A percentile compares a stretch with the other conserved stretches of the same genome.
These are phyloP conservation scores for Pseudocercospora musae DNA, from an alignment of 2,329 filamentous ascomycete genomes.

Conservation along the genomic window DNA sequence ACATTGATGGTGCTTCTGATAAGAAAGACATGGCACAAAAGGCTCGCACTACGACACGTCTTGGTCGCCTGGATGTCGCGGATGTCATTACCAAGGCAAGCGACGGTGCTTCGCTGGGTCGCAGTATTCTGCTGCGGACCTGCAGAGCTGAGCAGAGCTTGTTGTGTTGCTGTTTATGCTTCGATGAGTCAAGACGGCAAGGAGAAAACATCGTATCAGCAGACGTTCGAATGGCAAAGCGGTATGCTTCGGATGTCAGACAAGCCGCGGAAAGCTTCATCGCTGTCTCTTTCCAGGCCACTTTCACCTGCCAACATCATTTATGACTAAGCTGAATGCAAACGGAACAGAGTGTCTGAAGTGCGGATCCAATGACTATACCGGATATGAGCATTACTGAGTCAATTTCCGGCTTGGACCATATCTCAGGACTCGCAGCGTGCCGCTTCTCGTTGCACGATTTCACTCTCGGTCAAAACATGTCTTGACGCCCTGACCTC, in stretches of 20 bases:
- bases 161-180: background rate
- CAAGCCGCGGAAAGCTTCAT: background rate
- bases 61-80: slow-evolving; percentile 9
- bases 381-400: no score
- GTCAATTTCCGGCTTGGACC: no score
- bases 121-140: no score
- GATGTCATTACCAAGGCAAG: background rate
- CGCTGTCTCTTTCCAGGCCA: background rate
- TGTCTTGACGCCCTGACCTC: no score
- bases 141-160: background rate
- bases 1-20: no score
- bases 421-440: no score
- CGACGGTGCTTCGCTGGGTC: background rate
- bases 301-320: background rate
- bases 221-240: background rate
- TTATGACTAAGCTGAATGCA: background rate
- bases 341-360: no score
- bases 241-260: background rate
- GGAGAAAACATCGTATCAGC: background rate
- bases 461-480: no score
- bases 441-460: no score
- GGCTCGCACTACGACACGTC: background rate
- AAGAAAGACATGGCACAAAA: no score
- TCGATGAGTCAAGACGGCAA: background rate
- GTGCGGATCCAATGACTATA: no score